Percentiles rank a stretch among this genome's conserved stretches.
Conservation (phyloP, 768 basidiomycete species). For the Tulasnella sp. region DNA sequence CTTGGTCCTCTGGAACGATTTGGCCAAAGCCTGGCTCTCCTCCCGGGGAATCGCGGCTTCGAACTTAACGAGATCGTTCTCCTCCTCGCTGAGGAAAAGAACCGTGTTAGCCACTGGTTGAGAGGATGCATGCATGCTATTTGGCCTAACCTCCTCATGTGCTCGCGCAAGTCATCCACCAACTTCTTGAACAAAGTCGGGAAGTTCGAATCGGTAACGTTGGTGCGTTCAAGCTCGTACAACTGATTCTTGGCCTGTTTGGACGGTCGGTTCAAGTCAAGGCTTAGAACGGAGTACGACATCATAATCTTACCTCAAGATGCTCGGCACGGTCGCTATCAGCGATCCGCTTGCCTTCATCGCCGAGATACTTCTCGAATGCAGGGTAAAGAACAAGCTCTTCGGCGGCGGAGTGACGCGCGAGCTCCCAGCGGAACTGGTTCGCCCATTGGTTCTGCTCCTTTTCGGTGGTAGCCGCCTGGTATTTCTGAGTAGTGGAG, state of each 20-base stretch:
- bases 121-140: conserved; percentile 46
- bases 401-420: conserved; percentile 47
- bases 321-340: conserved; percentile 59
- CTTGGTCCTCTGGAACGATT: conserved; percentile 54
- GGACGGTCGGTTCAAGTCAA: neutral
- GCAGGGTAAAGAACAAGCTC: conserved; percentile 63
- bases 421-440: conserved; percentile 59
- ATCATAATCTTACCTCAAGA: conserved; percentile 40
- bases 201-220: conserved; percentile 43
- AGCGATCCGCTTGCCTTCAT: conserved; percentile 49
- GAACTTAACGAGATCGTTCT: conserved; percentile 49
- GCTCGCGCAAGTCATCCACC: conserved; percentile 35
- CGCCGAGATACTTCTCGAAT: conserved; percentile 56
- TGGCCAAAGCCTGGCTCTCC: conserved; percentile 46
- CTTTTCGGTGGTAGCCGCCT: conserved; percentile 20
- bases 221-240: conserved; percentile 44
- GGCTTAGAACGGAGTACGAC: neutral
- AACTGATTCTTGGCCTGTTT: conserved; percentile 44
- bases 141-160: conserved; percentile 41
- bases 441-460: conserved; percentile 50
- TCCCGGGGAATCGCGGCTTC: conserved; percentile 43
- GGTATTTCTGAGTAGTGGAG: conserved; percentile 12
- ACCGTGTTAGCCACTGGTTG: neutral
- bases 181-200: conserved; percentile 31
- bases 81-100: conserved; percentile 46